Conservation (phyloP, 2,329 filamentous ascomycete genomes). For the Arthrobotrys conoides region DNA sequence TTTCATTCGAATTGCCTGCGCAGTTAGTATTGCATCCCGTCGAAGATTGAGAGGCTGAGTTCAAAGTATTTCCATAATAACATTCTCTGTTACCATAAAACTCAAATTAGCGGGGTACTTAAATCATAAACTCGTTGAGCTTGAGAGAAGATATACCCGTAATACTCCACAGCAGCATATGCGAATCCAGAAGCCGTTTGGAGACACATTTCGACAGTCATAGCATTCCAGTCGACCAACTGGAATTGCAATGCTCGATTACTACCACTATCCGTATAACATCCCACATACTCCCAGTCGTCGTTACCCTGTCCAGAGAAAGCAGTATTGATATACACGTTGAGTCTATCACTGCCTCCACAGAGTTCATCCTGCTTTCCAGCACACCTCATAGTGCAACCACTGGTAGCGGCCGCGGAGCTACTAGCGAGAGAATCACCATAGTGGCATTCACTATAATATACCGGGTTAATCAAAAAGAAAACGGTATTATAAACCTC, state of each 20-base stretch:
- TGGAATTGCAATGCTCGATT: constrained; percentile 9
- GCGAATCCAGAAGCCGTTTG: constrained; percentile 11
- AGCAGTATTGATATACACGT: constrained; percentile 13
- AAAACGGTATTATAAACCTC: neutral
- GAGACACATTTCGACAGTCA: constrained; percentile 31
- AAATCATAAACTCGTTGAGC: neutral
- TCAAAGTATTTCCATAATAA: constrained; percentile 25
- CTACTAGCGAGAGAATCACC: constrained; percentile 4
- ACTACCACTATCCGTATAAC: constrained; percentile 18
- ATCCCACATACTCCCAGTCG: constrained; percentile 16
- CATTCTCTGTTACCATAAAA: constrained; percentile 12
- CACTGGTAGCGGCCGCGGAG: neutral
- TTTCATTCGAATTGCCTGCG: constrained; percentile 19
- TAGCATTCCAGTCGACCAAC: constrained; percentile 19
- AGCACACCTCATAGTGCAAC: constrained; percentile 16
- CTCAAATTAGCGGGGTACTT: neutral
- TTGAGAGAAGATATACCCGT: constrained; percentile 4
- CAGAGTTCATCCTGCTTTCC: constrained; percentile 10
- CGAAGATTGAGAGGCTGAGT: neutral
- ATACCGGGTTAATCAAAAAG: neutral
- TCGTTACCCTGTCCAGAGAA: constrained; percentile 26
- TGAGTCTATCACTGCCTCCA: constrained; percentile 11
- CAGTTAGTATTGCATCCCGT: constrained; percentile 27
- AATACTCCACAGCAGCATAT: constrained; percentile 30
- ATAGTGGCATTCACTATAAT: constrained; percentile 17